Conservation (phyloP, 768 basidiomycete species). For the Auriscalpium microsporum region DNA sequence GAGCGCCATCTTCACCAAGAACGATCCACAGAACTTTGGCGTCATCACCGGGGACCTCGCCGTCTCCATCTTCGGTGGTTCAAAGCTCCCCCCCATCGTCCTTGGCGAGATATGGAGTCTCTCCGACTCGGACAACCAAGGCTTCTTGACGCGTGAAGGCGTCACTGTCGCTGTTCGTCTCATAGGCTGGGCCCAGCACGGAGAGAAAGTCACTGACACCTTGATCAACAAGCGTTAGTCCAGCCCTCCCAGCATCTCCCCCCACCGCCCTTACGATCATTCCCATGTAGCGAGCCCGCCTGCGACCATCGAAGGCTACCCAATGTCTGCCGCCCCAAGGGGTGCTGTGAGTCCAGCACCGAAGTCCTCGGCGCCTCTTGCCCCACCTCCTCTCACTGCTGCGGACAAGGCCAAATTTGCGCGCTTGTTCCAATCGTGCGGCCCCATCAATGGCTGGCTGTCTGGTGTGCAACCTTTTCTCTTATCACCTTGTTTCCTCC, state of each 20-base stretch:
- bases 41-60: slow-evolving; percentile 88
- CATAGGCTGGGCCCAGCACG: slow-evolving; percentile 89
- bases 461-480: slow-evolving; percentile 42
- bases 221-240: slow-evolving; percentile 64
- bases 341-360: slow-evolving; percentile 40
- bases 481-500: background rate
- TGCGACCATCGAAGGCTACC: slow-evolving; percentile 68
- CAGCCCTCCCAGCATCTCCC: background rate
- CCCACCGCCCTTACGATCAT: slow-evolving; percentile 11
- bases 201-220: slow-evolving; percentile 55
- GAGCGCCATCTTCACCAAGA: slow-evolving; percentile 61
- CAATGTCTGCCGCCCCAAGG: slow-evolving; percentile 44
- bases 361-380: slow-evolving; percentile 43
- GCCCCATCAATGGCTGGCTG: slow-evolving; percentile 69
- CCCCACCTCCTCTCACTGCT: slow-evolving; percentile 58
- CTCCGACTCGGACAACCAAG: slow-evolving; percentile 90
- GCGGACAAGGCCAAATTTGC: slow-evolving; percentile 84
- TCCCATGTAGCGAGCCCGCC: slow-evolving; percentile 64
- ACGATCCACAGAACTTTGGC: slow-evolving; percentile 73
- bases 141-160: slow-evolving; percentile 82
- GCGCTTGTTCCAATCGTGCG: slow-evolving; percentile 63
- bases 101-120: slow-evolving; percentile 93
- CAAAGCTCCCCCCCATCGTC: slow-evolving; percentile 65
- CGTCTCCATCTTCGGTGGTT: slow-evolving; percentile 75
- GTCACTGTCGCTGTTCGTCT: slow-evolving; percentile 84